Evolutionary conservation across 1,139 yeast species (phyloP), one percentile per base, ranked within the genome.

Genomic region (Debaryomyces robertsiae): DNA sequence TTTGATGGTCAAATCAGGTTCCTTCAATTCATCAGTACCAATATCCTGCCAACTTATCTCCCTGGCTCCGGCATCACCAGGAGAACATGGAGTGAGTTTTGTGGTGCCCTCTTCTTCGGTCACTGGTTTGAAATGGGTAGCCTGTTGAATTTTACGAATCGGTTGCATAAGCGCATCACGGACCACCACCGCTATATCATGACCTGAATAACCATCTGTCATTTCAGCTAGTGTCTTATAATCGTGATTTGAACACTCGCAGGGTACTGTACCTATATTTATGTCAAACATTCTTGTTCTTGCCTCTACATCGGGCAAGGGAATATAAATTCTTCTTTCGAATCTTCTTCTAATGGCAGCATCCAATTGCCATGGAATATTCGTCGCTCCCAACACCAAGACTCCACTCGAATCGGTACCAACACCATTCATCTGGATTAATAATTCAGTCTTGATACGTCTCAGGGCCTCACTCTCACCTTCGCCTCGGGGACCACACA

Each of bases 81-180:
- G 99, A 0, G 98, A 90, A 57, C 98, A 94, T 1, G 98, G 98
- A 13, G 93, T 88, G 39, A 81, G 75, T 58, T 79, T 75, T 15
- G 77, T 59, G 39, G 61, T 49, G 18, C 67, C 68, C 37, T 69
- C 67, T 17, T 58, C 61, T 35, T 51, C 65, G 6, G 49, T 41
- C 9, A 80, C 76, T 41, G 75, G 73, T 56, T 85, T 87, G 69
- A 94, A 94, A 69, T 94, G 99, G 0, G 99, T 94, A 0, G 98
- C 98, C 54, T 81, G 85, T 63, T 93, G 98, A 48, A 94, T 90
- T 60, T 90, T 90, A 54, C 98, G 79, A 44, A 94, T 88, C 2
- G 99, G 98, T 61, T 91, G 95, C 98, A 94, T 94, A 49, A 94
- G 72, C 0, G 98, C 98, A 63, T 94, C 99, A 54, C 96, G 81